Evolutionary conservation across 345 rosid species (phyloP).

Genomic region (Odontarrhena argentea): DNA sequence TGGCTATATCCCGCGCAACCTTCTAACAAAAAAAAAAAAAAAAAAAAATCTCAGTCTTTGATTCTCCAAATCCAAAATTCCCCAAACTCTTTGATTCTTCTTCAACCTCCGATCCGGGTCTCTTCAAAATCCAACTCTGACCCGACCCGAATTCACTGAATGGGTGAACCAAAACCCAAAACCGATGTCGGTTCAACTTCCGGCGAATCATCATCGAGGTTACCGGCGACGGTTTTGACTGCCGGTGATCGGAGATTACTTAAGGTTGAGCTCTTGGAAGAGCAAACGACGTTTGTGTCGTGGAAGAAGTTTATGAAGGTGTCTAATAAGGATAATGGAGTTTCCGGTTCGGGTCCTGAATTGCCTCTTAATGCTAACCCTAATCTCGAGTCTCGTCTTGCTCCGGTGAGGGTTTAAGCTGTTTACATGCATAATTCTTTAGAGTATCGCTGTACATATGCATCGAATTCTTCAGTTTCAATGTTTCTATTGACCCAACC

Average conservation of each 20-base stretch:
- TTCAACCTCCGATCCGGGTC: conserved; percentile 29
- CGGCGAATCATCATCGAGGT: conserved; percentile 50
- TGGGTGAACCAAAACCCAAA: conserved; percentile 43
- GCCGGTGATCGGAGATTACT: conserved; percentile 77
- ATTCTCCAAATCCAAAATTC: conserved; percentile 16
- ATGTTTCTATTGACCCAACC: conserved; percentile 1
- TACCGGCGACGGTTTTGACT: conserved; percentile 50
- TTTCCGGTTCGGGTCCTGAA: conserved; percentile 44
- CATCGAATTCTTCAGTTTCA: too few species aligned
- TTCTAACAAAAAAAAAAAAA: conserved; percentile 31
- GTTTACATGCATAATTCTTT: not conserved
- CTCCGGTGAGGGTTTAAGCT: conserved; percentile 46
- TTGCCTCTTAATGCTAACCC: conserved; percentile 57
- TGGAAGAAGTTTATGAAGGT: conserved; percentile 90
- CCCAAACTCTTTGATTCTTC: conserved; percentile 18
- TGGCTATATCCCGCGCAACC: conserved; percentile 48
- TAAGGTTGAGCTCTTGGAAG: conserved; percentile 73
- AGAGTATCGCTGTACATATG: not conserved
- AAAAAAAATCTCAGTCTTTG: conserved; percentile 12
- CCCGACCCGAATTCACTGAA: conserved; percentile 42
- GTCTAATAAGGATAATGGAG: conserved; percentile 49
- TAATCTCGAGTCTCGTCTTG: conserved; percentile 58
- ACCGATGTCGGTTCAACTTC: conserved; percentile 39
- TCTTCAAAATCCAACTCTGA: conserved; percentile 27
- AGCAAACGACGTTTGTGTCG: conserved; percentile 78